Base-by-base conservation (phyloP, 2,329 filamentous ascomycete genomes). In the Cladosporium austrohemisphaericum region DNA sequence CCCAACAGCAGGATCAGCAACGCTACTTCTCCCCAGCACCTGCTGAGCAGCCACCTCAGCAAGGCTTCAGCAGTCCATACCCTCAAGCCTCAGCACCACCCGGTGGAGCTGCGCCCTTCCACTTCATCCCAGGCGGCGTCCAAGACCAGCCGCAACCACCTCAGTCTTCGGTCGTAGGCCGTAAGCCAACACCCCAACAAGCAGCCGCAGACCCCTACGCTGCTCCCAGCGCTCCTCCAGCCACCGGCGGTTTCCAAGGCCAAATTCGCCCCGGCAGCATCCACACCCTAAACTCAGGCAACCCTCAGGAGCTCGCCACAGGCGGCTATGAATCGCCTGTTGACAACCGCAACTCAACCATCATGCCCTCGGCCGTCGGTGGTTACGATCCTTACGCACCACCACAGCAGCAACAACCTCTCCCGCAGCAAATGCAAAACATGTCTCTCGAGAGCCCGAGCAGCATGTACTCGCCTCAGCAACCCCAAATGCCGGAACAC, bases 291-390 rank as follows among this genome's bases (percentile, higher is more conserved):
- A 67, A 67, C 54, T 60, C 57, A 40, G 67, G 66, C 18, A 64
- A 67, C 37, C 73, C 74, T 4, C 73, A 76, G 52, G 74, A 76
- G 57, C 63, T 76, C 14, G 68, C 71, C 14, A 73, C 72, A 4
- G 65, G 68, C 9, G 68, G 71, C 20, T 74, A 70, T 52, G 73
- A 76, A 53, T 73, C 70, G 6, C 74, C 74, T 1, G 57, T 72
- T 3, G 73, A 75, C 54, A 69, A 68, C 51, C 62, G 72, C 10
- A 68, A 71, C 35, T 68, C 67, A 16, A 29, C 31, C 11, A 36
- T 19, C 20, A 20, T 36, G 14, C 38, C 46, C 8, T n/a, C 36
- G 11, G 26, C 36, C 4, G 14, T 28, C 19, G 45, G 45, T 9
- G 46, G 41, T 4, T 59, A 61, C 23, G 55, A 59, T 20, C 52